Evolutionary conservation across 1,139 yeast genomes (phyloP).

Genomic region (Kazachstania sp.): DNA sequence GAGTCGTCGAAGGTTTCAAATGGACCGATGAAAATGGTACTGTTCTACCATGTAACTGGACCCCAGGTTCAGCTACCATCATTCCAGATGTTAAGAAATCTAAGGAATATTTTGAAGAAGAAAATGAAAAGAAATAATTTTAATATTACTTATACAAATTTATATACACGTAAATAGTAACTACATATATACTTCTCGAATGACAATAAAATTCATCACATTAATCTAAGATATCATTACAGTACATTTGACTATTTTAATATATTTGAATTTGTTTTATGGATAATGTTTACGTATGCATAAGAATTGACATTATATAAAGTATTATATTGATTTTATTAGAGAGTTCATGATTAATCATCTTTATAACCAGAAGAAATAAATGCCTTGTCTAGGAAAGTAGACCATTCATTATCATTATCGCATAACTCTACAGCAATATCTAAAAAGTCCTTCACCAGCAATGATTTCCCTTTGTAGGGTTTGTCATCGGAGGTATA

Average conservation of each 20-base stretch:
- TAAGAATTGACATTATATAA: no score
- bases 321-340: no score
- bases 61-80: slow-evolving; percentile 91
- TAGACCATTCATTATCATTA: slow-evolving; percentile 31
- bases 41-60: slow-evolving; percentile 99
- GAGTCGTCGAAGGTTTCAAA: slow-evolving; percentile 98
- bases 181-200: no score
- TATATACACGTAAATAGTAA: no score
- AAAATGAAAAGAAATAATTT: slow-evolving; percentile 15
- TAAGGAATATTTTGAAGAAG: slow-evolving; percentile 36
- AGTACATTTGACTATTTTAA: no score
- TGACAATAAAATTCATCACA: no score
- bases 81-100: slow-evolving; percentile 76
- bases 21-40: slow-evolving; percentile 97
- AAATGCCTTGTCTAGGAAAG: slow-evolving; percentile 46
- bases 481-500: slow-evolving; percentile 57
- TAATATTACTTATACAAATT: background rate
- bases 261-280: no score
- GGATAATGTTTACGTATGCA: no score
- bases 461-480: slow-evolving; percentile 46
- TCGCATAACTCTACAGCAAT: slow-evolving; percentile 47
- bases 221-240: no score
- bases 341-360: slow-evolving; percentile 3
- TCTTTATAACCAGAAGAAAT: slow-evolving; percentile 57
- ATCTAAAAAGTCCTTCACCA: slow-evolving; percentile 53